phyloP scores from a whole-genome alignment of 2,329 filamentous ascomycete species.

The Chaetomium globosum region DNA sequence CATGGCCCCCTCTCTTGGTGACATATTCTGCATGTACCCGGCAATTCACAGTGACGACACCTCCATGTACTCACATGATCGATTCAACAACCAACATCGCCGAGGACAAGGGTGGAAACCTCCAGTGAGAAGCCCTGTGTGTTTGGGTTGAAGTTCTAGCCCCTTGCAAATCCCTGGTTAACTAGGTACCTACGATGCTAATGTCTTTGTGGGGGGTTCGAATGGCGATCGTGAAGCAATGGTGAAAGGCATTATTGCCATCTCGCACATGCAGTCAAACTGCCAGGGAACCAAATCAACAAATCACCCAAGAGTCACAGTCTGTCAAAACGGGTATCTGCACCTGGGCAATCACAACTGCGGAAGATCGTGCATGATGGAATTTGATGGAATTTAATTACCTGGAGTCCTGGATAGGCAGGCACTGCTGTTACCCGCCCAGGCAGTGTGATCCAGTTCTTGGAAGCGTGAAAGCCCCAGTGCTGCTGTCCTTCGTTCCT shows the following conservation, averaged over 20 bases:
- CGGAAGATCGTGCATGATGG: neutral
- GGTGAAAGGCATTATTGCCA: neutral
- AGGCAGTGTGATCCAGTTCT: neutral
- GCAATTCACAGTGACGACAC: too few relatives aligned
- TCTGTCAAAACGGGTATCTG: neutral
- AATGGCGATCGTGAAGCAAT: neutral
- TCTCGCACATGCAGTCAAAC: neutral
- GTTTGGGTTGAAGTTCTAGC: too few relatives aligned
- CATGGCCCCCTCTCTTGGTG: too few relatives aligned
- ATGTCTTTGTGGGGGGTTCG: neutral
- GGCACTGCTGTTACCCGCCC: neutral
- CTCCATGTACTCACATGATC: too few relatives aligned
- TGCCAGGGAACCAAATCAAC: neutral
- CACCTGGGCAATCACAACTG: neutral
- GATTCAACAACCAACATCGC: too few relatives aligned
- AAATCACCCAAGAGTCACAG: neutral
- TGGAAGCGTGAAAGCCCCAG: neutral
- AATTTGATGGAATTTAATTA: neutral
- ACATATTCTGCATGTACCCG: too few relatives aligned
- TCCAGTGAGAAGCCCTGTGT: too few relatives aligned
- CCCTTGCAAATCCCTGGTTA: too few relatives aligned
- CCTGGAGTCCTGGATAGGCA: neutral
- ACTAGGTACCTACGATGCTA: neutral
- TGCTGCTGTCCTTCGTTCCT: neutral
- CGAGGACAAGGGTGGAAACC: too few relatives aligned